A percentile compares a stretch with the other conserved stretches of the same genome.
phyloP scores from a whole-genome alignment of 176 grass and related monocot species.

The Bolboschoenus planiculmis region DNA sequence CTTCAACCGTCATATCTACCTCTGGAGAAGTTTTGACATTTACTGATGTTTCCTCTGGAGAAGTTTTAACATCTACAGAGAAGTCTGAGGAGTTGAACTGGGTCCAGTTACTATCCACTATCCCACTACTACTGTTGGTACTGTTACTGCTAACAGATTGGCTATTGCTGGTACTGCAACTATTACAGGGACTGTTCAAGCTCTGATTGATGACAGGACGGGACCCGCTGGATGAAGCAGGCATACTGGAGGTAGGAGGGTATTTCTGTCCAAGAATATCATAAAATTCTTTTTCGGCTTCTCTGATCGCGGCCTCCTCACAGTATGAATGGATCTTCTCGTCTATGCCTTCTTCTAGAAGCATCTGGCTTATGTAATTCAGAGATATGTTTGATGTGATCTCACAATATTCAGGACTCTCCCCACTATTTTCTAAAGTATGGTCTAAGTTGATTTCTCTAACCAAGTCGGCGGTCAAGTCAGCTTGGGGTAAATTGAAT shows the following conservation, averaged over 20 bases:
- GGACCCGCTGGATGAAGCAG: background rate
- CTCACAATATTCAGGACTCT: slow-evolving; percentile 26
- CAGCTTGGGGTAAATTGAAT: slow-evolving; percentile 1
- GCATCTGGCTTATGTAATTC: slow-evolving; percentile 14
- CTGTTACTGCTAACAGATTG: slow-evolving; percentile 16
- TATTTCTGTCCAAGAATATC: slow-evolving; percentile 24
- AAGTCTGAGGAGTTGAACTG: slow-evolving; percentile 6
- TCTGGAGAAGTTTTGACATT: background rate
- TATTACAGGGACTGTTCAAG: slow-evolving; percentile 10
- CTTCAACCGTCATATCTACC: background rate
- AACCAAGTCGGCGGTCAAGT: background rate
- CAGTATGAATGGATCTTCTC: slow-evolving; percentile 20
- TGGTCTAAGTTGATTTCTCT: background rate
- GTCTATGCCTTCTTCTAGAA: slow-evolving; percentile 23
- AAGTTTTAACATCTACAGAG: background rate
- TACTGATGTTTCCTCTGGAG: background rate
- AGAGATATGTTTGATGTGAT: slow-evolving; percentile 23
- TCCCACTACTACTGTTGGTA: background rate
- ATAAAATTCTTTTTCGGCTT: slow-evolving; percentile 17
- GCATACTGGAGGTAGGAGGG: background rate
- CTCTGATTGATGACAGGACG: background rate
- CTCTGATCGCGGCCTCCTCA: slow-evolving; percentile 18
- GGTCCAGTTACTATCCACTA: slow-evolving; percentile 10
- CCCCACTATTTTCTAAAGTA: background rate
- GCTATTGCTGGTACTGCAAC: background rate